A percentile compares a stretch with the other conserved stretches of the same genome.
Conservation (phyloP, 2,329 filamentous ascomycete species). For the Penicillium italicum region DNA sequence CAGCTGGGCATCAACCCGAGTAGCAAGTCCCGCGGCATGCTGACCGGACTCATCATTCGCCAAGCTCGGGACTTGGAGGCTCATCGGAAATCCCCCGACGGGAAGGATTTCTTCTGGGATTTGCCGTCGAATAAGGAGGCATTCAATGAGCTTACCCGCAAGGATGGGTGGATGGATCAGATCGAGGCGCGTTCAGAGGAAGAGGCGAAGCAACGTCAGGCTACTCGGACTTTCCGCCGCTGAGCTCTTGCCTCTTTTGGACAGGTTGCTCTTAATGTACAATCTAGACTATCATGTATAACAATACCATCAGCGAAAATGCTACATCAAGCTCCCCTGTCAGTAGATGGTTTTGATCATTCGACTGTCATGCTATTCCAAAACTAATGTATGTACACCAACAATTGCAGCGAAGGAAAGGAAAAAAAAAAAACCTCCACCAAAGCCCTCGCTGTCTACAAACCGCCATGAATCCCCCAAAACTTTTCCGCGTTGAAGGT, state of each 20-base stretch:
- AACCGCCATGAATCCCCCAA: conserved; percentile 60
- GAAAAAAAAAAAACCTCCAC: neutral
- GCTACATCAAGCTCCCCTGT: neutral
- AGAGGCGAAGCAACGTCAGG: neutral
- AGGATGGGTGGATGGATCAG: conserved; percentile 28
- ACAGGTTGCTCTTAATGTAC: neutral
- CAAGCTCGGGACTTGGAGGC: conserved; percentile 22
- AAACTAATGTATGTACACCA: neutral
- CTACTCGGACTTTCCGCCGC: neutral
- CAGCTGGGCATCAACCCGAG: conserved; percentile 40
- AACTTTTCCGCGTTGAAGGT: conserved; percentile 71
- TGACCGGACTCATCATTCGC: conserved; percentile 31
- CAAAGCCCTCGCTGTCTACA: neutral
- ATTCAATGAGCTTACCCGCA: conserved; percentile 24
- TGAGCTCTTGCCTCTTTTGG: neutral
- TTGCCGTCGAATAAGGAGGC: conserved; percentile 31
- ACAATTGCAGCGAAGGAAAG: neutral
- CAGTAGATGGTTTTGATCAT: neutral
- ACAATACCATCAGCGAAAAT: neutral
- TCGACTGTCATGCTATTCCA: neutral
- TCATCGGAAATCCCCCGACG: neutral
- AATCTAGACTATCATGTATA: neutral
- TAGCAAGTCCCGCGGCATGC: conserved; percentile 30
- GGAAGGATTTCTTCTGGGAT: conserved; percentile 31
- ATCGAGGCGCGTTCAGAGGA: conserved; percentile 10